phyloP scores from a whole-genome alignment of 345 rosid genomes.

The Moricandia moricandioides region DNA sequence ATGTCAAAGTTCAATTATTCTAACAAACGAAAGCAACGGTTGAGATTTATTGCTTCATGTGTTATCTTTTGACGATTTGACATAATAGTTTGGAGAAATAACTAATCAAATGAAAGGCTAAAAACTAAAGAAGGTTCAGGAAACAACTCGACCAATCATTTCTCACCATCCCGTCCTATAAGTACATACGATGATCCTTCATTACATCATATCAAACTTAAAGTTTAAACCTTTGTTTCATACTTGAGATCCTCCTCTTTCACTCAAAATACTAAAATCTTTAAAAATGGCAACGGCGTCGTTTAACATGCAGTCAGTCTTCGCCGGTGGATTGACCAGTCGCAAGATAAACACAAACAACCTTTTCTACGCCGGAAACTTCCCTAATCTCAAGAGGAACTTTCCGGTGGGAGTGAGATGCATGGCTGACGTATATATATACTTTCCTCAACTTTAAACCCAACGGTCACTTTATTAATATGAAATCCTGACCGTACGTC shows the following conservation, averaged over 20 bases:
- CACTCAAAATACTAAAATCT: neutral
- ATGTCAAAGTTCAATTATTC: neutral
- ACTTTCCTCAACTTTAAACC: neutral
- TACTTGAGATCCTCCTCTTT: neutral
- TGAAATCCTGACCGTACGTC: neutral
- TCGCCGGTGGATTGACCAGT: constrained; percentile 29
- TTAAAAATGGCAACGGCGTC: constrained; percentile 45
- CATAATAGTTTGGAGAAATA: neutral
- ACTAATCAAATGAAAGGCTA: constrained; percentile 11
- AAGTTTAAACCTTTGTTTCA: neutral
- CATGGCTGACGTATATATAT: constrained; percentile 42
- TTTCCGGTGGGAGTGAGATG: constrained; percentile 38
- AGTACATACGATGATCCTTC: constrained; percentile 15
- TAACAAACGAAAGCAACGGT: neutral
- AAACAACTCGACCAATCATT: constrained; percentile 25
- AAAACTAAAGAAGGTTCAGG: neutral
- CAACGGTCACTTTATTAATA: neutral
- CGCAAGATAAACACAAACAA: constrained; percentile 29
- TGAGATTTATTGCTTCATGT: neutral
- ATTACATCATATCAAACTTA: neutral
- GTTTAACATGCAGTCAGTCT: constrained; percentile 43
- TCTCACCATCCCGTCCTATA: constrained; percentile 26
- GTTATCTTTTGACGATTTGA: constrained; percentile 15
- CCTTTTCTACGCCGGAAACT: constrained; percentile 17
- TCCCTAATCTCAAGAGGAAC: constrained; percentile 28